Evolutionary conservation across 768 basidiomycete genomes (phyloP).

Genomic region (Naganishia vishniacii): DNA sequence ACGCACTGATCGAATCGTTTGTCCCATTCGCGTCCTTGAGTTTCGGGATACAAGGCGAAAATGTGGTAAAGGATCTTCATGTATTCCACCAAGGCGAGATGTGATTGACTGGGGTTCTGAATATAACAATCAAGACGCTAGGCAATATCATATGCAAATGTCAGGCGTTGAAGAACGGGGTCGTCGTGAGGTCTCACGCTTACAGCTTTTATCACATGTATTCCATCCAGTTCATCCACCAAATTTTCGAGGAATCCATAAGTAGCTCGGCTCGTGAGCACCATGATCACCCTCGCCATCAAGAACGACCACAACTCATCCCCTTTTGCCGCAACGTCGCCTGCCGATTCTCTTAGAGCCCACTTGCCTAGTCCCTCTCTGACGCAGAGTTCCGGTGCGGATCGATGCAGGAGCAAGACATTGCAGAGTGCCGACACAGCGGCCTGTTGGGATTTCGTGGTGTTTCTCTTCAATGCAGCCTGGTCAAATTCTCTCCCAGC

Average conservation of each 20-base stretch:
- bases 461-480: neutral
- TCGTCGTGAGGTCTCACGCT: neutral
- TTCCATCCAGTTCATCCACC: constrained; percentile 7
- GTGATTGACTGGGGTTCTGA: neutral
- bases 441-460: neutral
- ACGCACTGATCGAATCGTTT: constrained; percentile 65
- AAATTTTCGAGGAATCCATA: constrained; percentile 6
- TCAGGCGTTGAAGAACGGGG: too few species aligned
- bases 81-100: constrained; percentile 68
- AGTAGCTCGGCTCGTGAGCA: constrained; percentile 11
- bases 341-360: neutral
- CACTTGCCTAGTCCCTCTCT: constrained; percentile 5
- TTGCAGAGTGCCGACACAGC: constrained; percentile 9
- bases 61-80: constrained; percentile 82
- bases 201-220: neutral
- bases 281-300: constrained; percentile 15
- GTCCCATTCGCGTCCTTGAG: constrained; percentile 55
- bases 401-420: neutral
- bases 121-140: neutral
- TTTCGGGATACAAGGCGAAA: constrained; percentile 68
- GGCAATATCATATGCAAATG: too few species aligned
- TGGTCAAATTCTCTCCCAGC: neutral
- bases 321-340: neutral
- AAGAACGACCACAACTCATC: constrained; percentile 7
- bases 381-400: constrained; percentile 1